These are phyloP conservation scores for Tuber magnatum DNA, from an alignment of 495 filamentous ascomycete genomes.

Conservation along the genomic window DNA sequence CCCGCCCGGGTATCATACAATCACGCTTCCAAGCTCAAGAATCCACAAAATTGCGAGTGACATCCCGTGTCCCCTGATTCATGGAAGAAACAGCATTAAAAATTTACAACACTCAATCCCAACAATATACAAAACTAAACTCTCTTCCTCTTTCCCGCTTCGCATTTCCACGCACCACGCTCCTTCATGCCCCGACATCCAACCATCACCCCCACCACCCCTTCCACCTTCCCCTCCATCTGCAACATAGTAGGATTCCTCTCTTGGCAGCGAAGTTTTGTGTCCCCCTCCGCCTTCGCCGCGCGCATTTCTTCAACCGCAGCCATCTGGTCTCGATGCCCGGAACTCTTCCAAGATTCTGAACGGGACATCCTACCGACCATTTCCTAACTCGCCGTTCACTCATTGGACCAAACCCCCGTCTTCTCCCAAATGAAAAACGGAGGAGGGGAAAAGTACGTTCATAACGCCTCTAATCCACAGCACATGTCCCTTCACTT, in stretches of 20 bases:
- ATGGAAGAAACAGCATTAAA: neutral
- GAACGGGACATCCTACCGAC: slow-evolving; percentile 24
- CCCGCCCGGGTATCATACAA: no score
- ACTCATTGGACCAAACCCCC: neutral
- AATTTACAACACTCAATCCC: no score
- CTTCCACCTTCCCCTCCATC: slow-evolving; percentile 31
- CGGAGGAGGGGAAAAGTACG: slow-evolving; percentile 2
- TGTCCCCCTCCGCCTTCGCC: slow-evolving; percentile 32
- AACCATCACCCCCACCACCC: slow-evolving; percentile 29
- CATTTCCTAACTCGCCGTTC: slow-evolving; percentile 20
- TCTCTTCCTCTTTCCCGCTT: slow-evolving; percentile 25
- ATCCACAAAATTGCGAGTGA: neutral
- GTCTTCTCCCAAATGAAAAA: neutral
- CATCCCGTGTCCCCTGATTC: neutral
- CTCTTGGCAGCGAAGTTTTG: slow-evolving; percentile 22
- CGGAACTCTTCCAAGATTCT: slow-evolving; percentile 19
- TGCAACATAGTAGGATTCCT: slow-evolving; percentile 19
- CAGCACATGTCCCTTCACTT: slow-evolving; percentile 25
- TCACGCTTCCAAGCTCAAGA: neutral
- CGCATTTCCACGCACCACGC: slow-evolving; percentile 24
- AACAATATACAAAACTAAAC: neutral
- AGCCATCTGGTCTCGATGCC: slow-evolving; percentile 8
- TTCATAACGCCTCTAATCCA: slow-evolving; percentile 31
- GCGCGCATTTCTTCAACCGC: slow-evolving; percentile 30
- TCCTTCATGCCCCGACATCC: slow-evolving; percentile 37